Percentiles rank a stretch among this genome's conserved stretches.
phyloP scores from a whole-genome alignment of 768 basidiomycete genomes.

The Porpolomopsis calyptriformis region DNA sequence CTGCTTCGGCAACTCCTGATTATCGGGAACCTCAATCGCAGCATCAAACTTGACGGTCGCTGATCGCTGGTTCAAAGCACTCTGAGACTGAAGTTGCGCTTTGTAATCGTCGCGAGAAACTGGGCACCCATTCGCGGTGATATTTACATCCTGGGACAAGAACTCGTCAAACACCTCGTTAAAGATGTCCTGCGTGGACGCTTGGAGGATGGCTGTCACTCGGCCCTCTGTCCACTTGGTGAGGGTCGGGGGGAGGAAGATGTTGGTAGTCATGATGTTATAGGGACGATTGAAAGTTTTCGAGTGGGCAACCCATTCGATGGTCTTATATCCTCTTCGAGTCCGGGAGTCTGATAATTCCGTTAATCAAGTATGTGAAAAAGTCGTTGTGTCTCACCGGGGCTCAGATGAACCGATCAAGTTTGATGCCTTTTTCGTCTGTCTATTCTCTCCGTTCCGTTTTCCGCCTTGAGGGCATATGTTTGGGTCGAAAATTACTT shows the following conservation, averaged over 20 bases:
- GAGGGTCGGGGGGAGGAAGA: constrained; percentile 19
- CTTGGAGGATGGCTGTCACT: constrained; percentile 25
- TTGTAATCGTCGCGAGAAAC: constrained; percentile 33
- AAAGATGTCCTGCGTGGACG: constrained; percentile 26
- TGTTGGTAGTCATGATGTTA: no score
- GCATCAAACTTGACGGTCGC: constrained; percentile 20
- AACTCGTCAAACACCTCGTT: constrained; percentile 30
- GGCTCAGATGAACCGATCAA: no score
- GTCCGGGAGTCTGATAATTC: no score
- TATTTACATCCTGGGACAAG: constrained; percentile 23
- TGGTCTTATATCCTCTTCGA: no score
- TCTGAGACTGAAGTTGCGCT: constrained; percentile 20
- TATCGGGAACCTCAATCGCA: constrained; percentile 17
- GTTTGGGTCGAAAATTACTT: no score
- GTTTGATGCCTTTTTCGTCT: no score
- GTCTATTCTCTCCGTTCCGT: no score
- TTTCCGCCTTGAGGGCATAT: no score
- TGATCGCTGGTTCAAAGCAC: constrained; percentile 14
- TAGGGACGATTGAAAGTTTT: no score
- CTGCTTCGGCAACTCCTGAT: constrained; percentile 1
- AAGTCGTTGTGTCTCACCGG: no score
- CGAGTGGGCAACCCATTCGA: no score
- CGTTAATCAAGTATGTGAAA: no score
- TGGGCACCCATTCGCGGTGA: constrained; percentile 31
- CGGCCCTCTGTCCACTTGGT: constrained; percentile 28